A percentile compares a stretch with the other conserved stretches of the same genome.
Evolutionary conservation across 805 yeast genomes (phyloP).

Genomic region (Hanseniaspora pseudoguilliermondii): DNA sequence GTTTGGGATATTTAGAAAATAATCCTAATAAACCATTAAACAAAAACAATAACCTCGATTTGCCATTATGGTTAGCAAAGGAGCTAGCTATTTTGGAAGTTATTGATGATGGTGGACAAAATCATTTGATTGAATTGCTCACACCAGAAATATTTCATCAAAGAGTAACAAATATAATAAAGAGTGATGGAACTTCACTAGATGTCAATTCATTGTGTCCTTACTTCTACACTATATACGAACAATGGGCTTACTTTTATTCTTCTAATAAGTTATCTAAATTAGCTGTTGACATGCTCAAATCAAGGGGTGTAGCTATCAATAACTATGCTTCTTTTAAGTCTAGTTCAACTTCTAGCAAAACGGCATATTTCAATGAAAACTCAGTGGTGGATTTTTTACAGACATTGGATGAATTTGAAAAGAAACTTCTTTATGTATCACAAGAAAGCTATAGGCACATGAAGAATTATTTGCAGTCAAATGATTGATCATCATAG

Average conservation of each 20-base stretch:
- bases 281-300: slow-evolving; percentile 40
- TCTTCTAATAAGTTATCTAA: slow-evolving; percentile 50
- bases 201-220: slow-evolving; percentile 56
- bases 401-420: slow-evolving; percentile 63
- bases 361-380: slow-evolving; percentile 25
- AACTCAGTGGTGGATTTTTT: slow-evolving; percentile 31
- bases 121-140: slow-evolving; percentile 44
- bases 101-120: slow-evolving; percentile 21
- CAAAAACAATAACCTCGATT: slow-evolving; percentile 50
- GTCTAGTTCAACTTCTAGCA: slow-evolving; percentile 17
- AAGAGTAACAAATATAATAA: slow-evolving; percentile 68
- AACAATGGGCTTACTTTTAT: slow-evolving; percentile 66
- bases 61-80: slow-evolving; percentile 85
- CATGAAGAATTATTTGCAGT: slow-evolving; percentile 32
- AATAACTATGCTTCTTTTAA: slow-evolving; percentile 45
- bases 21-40: slow-evolving; percentile 49
- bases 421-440: slow-evolving; percentile 42
- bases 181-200: slow-evolving; percentile 52
- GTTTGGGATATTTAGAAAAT: slow-evolving; percentile 77
- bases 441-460: slow-evolving; percentile 41
- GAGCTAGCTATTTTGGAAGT: slow-evolving; percentile 45
- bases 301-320: slow-evolving; percentile 55
- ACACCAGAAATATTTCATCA: slow-evolving; percentile 58
- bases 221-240: slow-evolving; percentile 55
- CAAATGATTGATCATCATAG: neutral